Conservation (phyloP, 345 rosid genomes). For the Eucalyptus viminalis region DNA sequence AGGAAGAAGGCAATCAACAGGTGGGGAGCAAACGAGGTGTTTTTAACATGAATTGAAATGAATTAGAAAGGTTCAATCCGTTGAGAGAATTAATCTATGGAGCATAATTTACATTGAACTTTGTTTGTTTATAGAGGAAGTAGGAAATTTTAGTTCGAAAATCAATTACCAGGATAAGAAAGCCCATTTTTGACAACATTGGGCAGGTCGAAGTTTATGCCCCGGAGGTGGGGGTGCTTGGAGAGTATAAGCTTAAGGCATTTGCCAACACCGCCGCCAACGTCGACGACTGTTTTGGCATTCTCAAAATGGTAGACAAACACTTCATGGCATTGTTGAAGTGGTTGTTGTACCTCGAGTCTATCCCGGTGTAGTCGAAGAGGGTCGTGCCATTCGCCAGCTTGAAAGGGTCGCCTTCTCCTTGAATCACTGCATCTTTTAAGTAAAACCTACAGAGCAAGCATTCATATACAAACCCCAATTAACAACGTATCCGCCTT, state of each 20-base stretch:
- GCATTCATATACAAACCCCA: not conserved
- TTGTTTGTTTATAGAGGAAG: not conserved
- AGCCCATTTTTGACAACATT: constrained; percentile 12
- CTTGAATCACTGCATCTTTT: constrained; percentile 14
- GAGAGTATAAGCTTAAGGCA: not conserved
- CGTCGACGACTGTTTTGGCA: constrained; percentile 6
- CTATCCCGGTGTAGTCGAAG: constrained; percentile 4
- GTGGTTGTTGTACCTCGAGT: constrained; percentile 3
- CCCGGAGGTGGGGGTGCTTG: constrained; percentile 9
- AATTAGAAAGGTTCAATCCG: not conserved
- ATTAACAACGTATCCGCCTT: not conserved
- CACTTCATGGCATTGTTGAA: constrained; percentile 10
- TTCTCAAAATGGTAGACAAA: not conserved
- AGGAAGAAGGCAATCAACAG: not conserved
- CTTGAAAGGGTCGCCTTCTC: constrained; percentile 6
- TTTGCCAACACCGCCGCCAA: constrained; percentile 15
- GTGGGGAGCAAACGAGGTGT: not conserved
- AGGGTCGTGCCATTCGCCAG: not conserved
- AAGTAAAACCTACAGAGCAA: constrained; percentile 1
- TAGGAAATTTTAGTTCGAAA: not conserved
- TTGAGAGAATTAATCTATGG: not conserved
- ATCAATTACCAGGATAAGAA: constrained; percentile 4
- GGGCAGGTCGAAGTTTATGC: constrained; percentile 16
- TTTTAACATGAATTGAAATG: not conserved
- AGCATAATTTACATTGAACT: not conserved